Evolutionary conservation across 2,329 filamentous ascomycete species (phyloP), one percentile per base, ranked within the genome.

Genomic region (Orbilia blumenaviensis): DNA sequence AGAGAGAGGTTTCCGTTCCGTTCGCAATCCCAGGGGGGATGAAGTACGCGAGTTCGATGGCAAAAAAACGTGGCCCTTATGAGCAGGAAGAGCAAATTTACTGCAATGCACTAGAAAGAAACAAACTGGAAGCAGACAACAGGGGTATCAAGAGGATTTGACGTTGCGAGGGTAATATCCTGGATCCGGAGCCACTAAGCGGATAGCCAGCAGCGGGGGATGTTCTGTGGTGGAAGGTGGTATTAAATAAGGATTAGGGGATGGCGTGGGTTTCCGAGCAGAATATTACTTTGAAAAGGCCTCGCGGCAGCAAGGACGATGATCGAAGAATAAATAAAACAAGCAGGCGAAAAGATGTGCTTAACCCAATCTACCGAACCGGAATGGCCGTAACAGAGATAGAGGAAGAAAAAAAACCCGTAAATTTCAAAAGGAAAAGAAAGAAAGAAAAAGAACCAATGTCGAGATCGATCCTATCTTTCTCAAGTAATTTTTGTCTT

Each of bases 191-290:
- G 46, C 36, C 52, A 54, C 52, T 48, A 34, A 52, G 27, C 29
- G n/a, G n/a, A 36, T 56, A 63, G 46, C 41, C 34, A 67, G 42
- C 60, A 29, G 61, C 42, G 32, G 42, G n/a, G n/a, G 50, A 62
- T 56, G 25, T 10, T 23, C 58, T 36, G 67, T 12, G 42, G 44
- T 44, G 16, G 27, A 34, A 23, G 21, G 63, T 54, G 50, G 38
- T 75, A 75, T 75, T 67, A 67, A 27, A 41, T 48, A 41, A 18
- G 48, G 63, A 61, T 69, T 60, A 18, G 58, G 18, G 41, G 56
- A 29, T 69, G 56, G 58, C 64, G 64, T 66, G 64, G 58, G 12
- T 75, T 75, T 67, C 56, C 58, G 72, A 76, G 64, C 72, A 52
- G 34, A 52, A 69, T 69, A 76, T 76, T 64, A 76, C 52, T 27